Evolutionary conservation across 164 flowering plant genomes (phyloP).

Genomic region (Protea cynaroides): DNA sequence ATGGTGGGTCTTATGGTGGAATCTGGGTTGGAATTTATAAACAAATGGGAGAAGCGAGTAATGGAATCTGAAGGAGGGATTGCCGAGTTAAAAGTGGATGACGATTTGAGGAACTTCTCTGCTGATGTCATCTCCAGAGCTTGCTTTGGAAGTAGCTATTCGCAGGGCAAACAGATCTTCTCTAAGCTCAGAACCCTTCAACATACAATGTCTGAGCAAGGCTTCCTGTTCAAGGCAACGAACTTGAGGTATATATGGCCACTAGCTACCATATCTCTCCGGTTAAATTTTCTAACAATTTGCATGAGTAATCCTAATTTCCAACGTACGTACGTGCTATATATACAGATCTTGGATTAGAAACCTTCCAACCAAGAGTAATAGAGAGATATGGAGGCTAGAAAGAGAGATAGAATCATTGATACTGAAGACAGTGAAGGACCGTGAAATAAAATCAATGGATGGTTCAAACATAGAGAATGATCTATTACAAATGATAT

Average conservation of each 20-base stretch:
- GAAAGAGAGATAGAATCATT: constrained; percentile 28
- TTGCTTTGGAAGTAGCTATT: constrained; percentile 27
- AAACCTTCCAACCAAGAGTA: constrained; percentile 32
- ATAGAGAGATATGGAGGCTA: constrained; percentile 36
- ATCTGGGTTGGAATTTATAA: constrained; percentile 22
- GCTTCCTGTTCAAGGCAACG: constrained; percentile 21
- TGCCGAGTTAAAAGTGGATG: constrained; percentile 31
- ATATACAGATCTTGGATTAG: constrained; percentile 14
- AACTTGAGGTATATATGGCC: constrained; percentile 25
- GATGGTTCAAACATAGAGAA: constrained; percentile 10
- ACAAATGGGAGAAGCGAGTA: constrained; percentile 27
- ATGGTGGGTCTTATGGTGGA: constrained; percentile 36
- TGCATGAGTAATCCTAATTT: no score
- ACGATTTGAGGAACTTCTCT: constrained; percentile 29
- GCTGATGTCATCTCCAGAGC: constrained; percentile 29
- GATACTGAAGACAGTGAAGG: constrained; percentile 36
- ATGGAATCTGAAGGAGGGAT: constrained; percentile 27
- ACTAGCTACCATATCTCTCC: no score
- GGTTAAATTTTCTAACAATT: no score
- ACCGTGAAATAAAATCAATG: constrained; percentile 10
- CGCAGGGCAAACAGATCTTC: constrained; percentile 24
- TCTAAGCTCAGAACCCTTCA: constrained; percentile 20
- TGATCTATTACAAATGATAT: constrained; percentile 44
- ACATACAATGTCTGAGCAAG: constrained; percentile 17
- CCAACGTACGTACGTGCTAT: no score